A percentile compares a stretch with the other conserved stretches of the same genome.
These are phyloP conservation scores for Venturia nashicola DNA, from an alignment of 2,329 filamentous ascomycete genomes.

Conservation along the genomic window DNA sequence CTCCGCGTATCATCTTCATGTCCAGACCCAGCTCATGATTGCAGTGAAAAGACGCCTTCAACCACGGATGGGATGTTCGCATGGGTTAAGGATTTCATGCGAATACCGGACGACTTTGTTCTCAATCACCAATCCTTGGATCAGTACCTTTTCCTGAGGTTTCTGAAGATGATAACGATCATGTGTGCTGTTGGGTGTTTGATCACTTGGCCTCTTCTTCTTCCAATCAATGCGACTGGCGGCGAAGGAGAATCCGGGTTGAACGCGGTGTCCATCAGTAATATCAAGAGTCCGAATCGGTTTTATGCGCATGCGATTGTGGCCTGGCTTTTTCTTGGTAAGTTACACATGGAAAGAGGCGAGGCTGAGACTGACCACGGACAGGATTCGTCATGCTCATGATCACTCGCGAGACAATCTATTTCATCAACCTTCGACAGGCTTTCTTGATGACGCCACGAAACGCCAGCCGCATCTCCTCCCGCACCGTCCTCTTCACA, in stretches of 20 bases:
- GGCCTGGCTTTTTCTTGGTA: slow-evolving; percentile 67
- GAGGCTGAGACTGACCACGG: not conserved
- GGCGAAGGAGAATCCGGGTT: slow-evolving; percentile 53
- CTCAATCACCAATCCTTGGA: slow-evolving; percentile 88
- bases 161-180: slow-evolving; percentile 64
- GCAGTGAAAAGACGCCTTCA: slow-evolving; percentile 11
- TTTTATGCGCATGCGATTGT: slow-evolving; percentile 75
- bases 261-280: slow-evolving; percentile 67
- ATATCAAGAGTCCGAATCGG: slow-evolving; percentile 50
- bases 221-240: slow-evolving; percentile 81
- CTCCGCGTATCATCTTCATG: too few relatives aligned
- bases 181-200: slow-evolving; percentile 73
- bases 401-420: slow-evolving; percentile 77
- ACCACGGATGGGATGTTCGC: slow-evolving; percentile 20
- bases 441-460: slow-evolving; percentile 79
- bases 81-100: slow-evolving; percentile 37
- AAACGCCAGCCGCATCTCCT: slow-evolving; percentile 76
- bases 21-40: slow-evolving; percentile 8
- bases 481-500: slow-evolving; percentile 76
- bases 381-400: slow-evolving; percentile 71
- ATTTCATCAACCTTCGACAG: slow-evolving; percentile 85
- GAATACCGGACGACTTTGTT: slow-evolving; percentile 59
- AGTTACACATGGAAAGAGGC: slow-evolving; percentile 11
- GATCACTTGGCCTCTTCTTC: slow-evolving; percentile 80
- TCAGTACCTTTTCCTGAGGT: slow-evolving; percentile 81